phyloP scores from a whole-genome alignment of 176 grass and related monocot genomes.

The Miscanthus lutarioriparius region DNA sequence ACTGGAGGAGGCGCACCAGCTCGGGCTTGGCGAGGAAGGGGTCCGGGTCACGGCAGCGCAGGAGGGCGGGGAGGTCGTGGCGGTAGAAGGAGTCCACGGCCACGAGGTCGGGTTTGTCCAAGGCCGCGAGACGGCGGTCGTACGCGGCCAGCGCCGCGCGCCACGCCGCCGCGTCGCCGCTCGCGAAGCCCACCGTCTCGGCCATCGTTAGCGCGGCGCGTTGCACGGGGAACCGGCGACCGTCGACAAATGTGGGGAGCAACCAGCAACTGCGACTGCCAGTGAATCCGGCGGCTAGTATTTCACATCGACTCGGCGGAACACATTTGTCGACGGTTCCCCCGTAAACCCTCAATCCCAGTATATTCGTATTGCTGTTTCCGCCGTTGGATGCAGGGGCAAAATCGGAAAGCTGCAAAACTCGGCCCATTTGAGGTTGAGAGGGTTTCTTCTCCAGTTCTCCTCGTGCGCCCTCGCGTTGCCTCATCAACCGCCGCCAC shows the following conservation, averaged over 20 bases:
- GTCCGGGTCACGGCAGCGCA: constrained; percentile 55
- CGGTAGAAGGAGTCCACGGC: constrained; percentile 76
- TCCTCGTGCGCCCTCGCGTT: not conserved
- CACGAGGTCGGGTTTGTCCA: constrained; percentile 70
- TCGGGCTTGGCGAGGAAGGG: constrained; percentile 76
- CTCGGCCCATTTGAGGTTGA: not conserved
- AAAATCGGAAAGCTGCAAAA: constrained; percentile 13
- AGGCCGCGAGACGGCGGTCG: constrained; percentile 43
- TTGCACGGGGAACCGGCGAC: not conserved
- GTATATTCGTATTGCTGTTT: too few species aligned
- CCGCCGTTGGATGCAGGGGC: not conserved
- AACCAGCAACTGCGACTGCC: not conserved
- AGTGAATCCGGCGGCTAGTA: not conserved
- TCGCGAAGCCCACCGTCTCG: constrained; percentile 64
- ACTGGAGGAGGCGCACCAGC: constrained; percentile 76
- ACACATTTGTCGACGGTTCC: too few species aligned
- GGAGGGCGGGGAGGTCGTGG: constrained; percentile 61
- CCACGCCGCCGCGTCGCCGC: constrained; percentile 56
- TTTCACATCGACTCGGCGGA: not conserved
- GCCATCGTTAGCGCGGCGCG: constrained; percentile 11
- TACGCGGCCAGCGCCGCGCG: constrained; percentile 60
- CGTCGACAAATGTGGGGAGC: not conserved
- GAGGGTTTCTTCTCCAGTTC: not conserved
- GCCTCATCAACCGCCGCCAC: not conserved
- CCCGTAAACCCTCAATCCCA: too few species aligned